Conservation (phyloP, 371 early-diverging fungal species). For the Parasitella parasitica region DNA sequence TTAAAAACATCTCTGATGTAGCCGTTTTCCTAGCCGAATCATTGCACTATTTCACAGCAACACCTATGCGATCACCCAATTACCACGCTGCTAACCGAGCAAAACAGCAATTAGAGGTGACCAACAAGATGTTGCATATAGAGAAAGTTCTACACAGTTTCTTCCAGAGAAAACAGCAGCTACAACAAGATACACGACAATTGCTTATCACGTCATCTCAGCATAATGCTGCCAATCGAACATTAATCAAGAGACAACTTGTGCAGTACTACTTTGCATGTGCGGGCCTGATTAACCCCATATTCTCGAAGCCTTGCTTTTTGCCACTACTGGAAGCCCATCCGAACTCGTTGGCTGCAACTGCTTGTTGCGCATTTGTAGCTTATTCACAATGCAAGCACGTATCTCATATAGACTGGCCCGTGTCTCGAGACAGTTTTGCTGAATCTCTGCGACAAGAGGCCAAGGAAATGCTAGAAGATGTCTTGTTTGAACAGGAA, state of each 20-base stretch:
- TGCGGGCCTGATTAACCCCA: slow-evolving; percentile 17
- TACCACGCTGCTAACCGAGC: slow-evolving; percentile 24
- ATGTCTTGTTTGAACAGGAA: slow-evolving; percentile 36
- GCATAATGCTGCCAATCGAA: background rate
- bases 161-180: slow-evolving; percentile 17
- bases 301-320: slow-evolving; percentile 27
- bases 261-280: slow-evolving; percentile 31
- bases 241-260: slow-evolving; percentile 12
- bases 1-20: slow-evolving; percentile 32
- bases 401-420: slow-evolving; percentile 7
- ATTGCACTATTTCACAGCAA: slow-evolving; percentile 20
- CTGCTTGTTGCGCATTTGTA: slow-evolving; percentile 32
- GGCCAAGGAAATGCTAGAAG: slow-evolving; percentile 28
- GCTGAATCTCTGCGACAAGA: slow-evolving; percentile 27
- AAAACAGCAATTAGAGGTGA: slow-evolving; percentile 16
- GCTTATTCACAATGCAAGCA: slow-evolving; percentile 36
- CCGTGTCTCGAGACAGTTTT: slow-evolving; percentile 18
- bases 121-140: slow-evolving; percentile 30
- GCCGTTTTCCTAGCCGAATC: slow-evolving; percentile 23
- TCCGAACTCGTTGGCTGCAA: slow-evolving; percentile 24
- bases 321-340: slow-evolving; percentile 18
- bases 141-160: slow-evolving; percentile 30
- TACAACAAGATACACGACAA: background rate
- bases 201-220: background rate
- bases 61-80: slow-evolving; percentile 25